These are phyloP conservation scores for Silene conica DNA, from an alignment of 148 eudicot genomes.

Conservation along the genomic window DNA sequence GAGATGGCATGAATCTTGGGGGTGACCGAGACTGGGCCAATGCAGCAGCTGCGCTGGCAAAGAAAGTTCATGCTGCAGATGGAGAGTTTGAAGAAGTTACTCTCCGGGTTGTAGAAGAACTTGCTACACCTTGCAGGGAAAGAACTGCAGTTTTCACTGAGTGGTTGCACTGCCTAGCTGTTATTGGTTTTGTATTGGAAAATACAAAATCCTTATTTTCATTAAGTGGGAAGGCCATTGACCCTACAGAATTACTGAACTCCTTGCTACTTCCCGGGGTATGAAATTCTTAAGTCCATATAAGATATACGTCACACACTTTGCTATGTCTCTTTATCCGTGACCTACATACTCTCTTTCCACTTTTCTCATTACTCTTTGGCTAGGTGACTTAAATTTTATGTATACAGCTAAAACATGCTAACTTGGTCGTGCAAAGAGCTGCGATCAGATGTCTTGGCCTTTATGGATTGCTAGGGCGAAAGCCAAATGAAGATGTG, in stretches of 20 bases:
- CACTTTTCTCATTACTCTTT: neutral
- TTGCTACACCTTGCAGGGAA: slow-evolving; percentile 89
- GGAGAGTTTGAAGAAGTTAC: slow-evolving; percentile 94
- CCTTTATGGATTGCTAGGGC: slow-evolving; percentile 77
- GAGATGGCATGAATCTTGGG: slow-evolving; percentile 87
- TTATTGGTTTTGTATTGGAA: slow-evolving; percentile 71
- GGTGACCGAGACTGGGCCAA: slow-evolving; percentile 86
- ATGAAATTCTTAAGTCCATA: slow-evolving; percentile 13
- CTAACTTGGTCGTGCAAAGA: slow-evolving; percentile 82
- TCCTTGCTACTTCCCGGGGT: slow-evolving; percentile 94
- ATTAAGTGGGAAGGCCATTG: slow-evolving; percentile 73
- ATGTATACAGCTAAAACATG: slow-evolving; percentile 75
- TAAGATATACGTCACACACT: neutral
- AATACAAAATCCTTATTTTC: slow-evolving; percentile 52
- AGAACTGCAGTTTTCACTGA: slow-evolving; percentile 81
- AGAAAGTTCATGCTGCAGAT: slow-evolving; percentile 68
- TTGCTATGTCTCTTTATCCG: neutral
- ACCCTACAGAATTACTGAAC: slow-evolving; percentile 69
- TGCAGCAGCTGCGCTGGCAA: slow-evolving; percentile 69
- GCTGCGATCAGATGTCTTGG: slow-evolving; percentile 86
- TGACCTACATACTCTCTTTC: neutral
- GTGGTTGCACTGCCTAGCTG: slow-evolving; percentile 97
- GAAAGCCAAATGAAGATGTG: slow-evolving; percentile 58
- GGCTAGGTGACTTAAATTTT: slow-evolving; percentile 7
- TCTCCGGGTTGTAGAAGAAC: slow-evolving; percentile 62